Percentiles rank a stretch among this genome's conserved stretches.
Evolutionary conservation across 306 rosid species (phyloP).

Genomic region (Prunus dulcis): DNA sequence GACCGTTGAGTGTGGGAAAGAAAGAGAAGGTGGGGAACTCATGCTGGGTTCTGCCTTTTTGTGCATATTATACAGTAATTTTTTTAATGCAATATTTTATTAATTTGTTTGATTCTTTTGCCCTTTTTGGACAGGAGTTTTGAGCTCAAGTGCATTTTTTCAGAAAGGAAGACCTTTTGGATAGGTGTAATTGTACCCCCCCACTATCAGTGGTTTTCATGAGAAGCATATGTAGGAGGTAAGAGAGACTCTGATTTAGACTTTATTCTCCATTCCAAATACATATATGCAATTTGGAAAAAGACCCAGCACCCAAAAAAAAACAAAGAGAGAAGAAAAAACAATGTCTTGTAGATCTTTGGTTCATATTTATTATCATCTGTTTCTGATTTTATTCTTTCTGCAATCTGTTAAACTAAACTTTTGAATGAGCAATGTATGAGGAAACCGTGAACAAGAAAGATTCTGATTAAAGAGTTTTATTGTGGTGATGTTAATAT

Average conservation of each 20-base stretch:
- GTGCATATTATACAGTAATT: background rate
- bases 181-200: constrained; percentile 29
- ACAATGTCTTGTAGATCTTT: background rate
- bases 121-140: constrained; percentile 16
- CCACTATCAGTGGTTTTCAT: constrained; percentile 71
- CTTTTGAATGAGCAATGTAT: background rate
- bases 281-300: constrained; percentile 14
- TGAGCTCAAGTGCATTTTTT: constrained; percentile 27
- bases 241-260: constrained; percentile 25
- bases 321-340: background rate
- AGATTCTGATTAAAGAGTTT: background rate
- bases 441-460: background rate
- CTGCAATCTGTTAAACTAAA: background rate
- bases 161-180: constrained; percentile 15
- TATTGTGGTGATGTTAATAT: background rate
- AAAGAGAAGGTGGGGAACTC: constrained; percentile 31
- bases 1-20: constrained; percentile 48
- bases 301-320: constrained; percentile 12
- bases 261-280: constrained; percentile 30
- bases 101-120: background rate
- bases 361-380: background rate
- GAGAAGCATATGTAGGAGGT: constrained; percentile 34
- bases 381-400: background rate
- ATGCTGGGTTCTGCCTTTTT: constrained; percentile 22
- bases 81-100: background rate